These are phyloP conservation scores for Saturnispora sanitii DNA, from an alignment of 805 yeast species.

Conservation along the genomic window DNA sequence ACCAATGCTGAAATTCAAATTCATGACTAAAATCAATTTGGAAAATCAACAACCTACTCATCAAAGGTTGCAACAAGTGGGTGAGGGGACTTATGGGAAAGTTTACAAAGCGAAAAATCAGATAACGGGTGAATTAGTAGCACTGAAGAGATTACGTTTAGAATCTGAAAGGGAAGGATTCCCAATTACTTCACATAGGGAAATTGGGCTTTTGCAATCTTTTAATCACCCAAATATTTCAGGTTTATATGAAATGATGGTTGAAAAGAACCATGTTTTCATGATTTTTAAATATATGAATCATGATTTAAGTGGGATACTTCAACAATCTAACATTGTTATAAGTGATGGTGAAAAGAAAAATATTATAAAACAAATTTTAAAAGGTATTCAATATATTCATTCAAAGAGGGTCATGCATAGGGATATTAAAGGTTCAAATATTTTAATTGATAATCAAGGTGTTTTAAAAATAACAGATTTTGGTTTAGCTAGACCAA, in stretches of 20 bases:
- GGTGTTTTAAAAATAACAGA: slow-evolving; percentile 69
- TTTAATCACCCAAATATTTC: slow-evolving; percentile 77
- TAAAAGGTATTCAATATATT: slow-evolving; percentile 59
- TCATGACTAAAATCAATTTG: slow-evolving; percentile 2
- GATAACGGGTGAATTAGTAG: slow-evolving; percentile 64
- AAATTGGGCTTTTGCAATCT: slow-evolving; percentile 74
- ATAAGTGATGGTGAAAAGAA: slow-evolving; percentile 59
- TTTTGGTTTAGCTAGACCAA: slow-evolving; percentile 71
- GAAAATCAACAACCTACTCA: slow-evolving; percentile 36
- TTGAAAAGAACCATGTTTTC: slow-evolving; percentile 60
- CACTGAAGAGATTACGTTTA: slow-evolving; percentile 72
- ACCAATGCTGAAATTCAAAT: slow-evolving; percentile 2
- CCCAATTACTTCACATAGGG: slow-evolving; percentile 92
- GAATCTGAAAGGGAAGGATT: slow-evolving; percentile 90
- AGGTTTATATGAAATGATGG: slow-evolving; percentile 81
- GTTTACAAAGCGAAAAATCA: slow-evolving; percentile 80
- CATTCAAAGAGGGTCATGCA: slow-evolving; percentile 64
- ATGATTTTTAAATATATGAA: slow-evolving; percentile 93
- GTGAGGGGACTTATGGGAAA: slow-evolving; percentile 98
- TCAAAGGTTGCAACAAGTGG: slow-evolving; percentile 77
- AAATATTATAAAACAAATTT: slow-evolving; percentile 52
- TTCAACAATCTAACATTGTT: slow-evolving; percentile 61
- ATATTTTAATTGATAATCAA: slow-evolving; percentile 50
- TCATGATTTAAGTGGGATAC: slow-evolving; percentile 83
- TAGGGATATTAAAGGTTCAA: slow-evolving; percentile 77